Conservation (phyloP, 73 alveolate genomes). For the Tetrahymena thermophila region DNA sequence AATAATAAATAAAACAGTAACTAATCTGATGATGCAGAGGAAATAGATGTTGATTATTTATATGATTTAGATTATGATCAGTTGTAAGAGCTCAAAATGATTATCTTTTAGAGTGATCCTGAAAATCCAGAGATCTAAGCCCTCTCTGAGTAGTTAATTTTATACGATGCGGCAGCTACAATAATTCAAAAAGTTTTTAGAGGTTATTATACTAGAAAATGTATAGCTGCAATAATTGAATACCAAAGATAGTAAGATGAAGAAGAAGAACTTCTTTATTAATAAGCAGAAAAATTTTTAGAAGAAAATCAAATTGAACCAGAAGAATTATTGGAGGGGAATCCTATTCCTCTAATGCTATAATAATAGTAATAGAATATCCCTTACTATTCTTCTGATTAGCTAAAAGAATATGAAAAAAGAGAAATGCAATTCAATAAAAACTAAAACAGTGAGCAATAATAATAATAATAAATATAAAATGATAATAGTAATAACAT, state of each 20-base stretch:
- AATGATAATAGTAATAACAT: not conserved
- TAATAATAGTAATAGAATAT: not conserved
- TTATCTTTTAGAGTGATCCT: not conserved
- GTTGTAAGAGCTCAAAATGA: not conserved
- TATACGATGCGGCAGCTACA: constrained; percentile 27
- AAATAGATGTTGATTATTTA: not conserved
- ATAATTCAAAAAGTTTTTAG: constrained; percentile 34
- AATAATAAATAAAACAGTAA: not conserved
- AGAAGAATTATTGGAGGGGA: not conserved
- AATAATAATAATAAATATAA: too few species aligned
- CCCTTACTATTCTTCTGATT: not conserved
- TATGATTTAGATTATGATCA: not conserved
- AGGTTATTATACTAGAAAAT: constrained; percentile 30
- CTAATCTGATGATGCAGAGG: not conserved
- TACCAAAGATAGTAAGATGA: not conserved
- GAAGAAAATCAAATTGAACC: not conserved
- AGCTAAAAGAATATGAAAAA: not conserved
- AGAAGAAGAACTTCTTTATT: constrained; percentile 6
- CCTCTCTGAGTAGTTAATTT: not conserved
- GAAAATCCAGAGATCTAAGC: not conserved
- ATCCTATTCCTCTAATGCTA: not conserved
- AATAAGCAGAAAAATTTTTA: not conserved
- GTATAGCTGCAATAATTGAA: constrained; percentile 3
- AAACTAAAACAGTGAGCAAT: not conserved
- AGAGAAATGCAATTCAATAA: not conserved